Evolutionary conservation across 371 early-diverging fungal genomes (phyloP), one percentile per base, ranked within the genome.

Genomic region (Mucor irregularis): DNA sequence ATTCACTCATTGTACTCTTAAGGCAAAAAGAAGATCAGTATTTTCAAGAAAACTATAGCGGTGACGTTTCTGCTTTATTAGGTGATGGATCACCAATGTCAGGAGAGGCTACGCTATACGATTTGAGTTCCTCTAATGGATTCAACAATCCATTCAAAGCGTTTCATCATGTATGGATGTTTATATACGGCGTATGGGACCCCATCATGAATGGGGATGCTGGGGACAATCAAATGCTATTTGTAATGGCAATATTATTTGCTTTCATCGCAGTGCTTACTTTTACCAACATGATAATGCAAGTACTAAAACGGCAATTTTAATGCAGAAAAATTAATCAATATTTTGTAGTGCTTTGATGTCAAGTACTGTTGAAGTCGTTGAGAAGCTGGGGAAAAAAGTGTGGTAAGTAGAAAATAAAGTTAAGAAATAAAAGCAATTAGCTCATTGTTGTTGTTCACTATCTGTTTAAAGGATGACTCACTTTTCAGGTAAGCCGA

Each of bases 261-360:
- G 47, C 49, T 21, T 31, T 56, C n/a, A 5, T 56, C 13, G 30
- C 30, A 5, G 24, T 56, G 17, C 22, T 56, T 17, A 39, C 49
- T 16, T 56, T 56, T 25, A 48, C 40, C 14, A 56, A 56, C 16
- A 39, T 56, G 29, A 33, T 56, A 10, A 56, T 56, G 56, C 49
- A 49, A 33, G 56, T 37, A 2, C 8, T n/a, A n/a, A n/a, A n/a
- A n/a, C n/a, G n/a, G n/a, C n/a, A n/a, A n/a, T n/a, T n/a, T n/a
- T n/a, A n/a, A n/a, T n/a, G n/a, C n/a, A n/a, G n/a, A 7, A 16
- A n/a, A 2, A 2, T 21, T 9, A 21, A 21, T 19, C 0, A 16
- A 37, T 14, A 14, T 24, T 31, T 26, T 25, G 3, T 17, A 35
- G 16, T 2, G 54, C 48, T 9, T 33, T 53, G 7, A 60, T 60